Evolutionary conservation across 305 asterid species (phyloP).

Genomic region (Fraxinus platypoda): DNA sequence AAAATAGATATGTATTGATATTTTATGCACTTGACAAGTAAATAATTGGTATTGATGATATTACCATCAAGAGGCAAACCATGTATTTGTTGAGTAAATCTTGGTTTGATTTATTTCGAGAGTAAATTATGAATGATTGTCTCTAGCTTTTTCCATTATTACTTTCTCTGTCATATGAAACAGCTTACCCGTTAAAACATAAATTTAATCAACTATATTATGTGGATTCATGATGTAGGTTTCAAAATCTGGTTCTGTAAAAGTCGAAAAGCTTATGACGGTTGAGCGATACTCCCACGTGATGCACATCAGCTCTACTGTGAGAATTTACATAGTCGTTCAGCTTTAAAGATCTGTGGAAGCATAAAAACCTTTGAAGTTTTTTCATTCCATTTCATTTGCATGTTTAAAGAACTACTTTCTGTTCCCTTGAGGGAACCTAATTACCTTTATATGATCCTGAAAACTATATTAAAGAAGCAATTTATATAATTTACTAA

Average conservation of each 20-base stretch:
- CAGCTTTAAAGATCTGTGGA: background rate
- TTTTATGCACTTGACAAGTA: background rate
- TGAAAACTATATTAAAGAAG: background rate
- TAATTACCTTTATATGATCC: background rate
- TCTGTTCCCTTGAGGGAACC: background rate
- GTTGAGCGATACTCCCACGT: constrained; percentile 84
- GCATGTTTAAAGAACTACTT: background rate
- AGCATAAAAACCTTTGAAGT: background rate
- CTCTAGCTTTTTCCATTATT: background rate
- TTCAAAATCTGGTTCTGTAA: constrained; percentile 75
- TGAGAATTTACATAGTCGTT: constrained; percentile 36
- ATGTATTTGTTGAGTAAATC: background rate
- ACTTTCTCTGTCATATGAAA: constrained; percentile 1
- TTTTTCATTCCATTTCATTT: background rate
- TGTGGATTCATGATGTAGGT: constrained; percentile 51
- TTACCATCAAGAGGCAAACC: background rate
- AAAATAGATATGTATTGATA: background rate
- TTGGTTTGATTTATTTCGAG: background rate
- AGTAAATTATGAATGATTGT: background rate
- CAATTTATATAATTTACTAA: background rate
- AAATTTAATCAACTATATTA: constrained; percentile 1
- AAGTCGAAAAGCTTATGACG: constrained; percentile 75
- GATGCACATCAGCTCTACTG: constrained; percentile 95
- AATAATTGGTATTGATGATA: background rate
- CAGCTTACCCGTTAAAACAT: background rate